A percentile compares a stretch with the other conserved stretches of the same genome.
phyloP scores from a whole-genome alignment of 306 rosid genomes.

The Purshia tridentata region DNA sequence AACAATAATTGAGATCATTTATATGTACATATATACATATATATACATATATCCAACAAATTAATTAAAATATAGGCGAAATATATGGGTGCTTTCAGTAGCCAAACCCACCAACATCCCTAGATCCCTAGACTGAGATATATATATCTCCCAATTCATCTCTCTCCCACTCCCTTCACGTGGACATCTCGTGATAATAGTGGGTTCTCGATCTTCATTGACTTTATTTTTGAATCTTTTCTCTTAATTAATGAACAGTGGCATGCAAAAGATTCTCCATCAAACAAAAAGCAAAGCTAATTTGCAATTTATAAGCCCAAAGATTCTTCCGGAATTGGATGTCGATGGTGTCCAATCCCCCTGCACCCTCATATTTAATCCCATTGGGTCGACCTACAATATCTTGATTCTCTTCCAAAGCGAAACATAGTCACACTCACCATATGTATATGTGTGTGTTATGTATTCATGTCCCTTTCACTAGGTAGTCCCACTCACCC shows the following conservation, averaged over 20 bases:
- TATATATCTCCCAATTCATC: slow-evolving; percentile 12
- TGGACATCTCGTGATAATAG: slow-evolving; percentile 74
- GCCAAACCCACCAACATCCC: slow-evolving; percentile 32
- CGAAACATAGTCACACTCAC: slow-evolving; percentile 34
- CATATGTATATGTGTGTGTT: background rate
- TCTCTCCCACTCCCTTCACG: slow-evolving; percentile 66
- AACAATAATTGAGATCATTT: background rate
- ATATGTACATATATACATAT: no score
- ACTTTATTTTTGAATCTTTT: slow-evolving; percentile 21
- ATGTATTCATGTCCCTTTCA: no score
- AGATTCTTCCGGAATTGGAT: slow-evolving; percentile 38
- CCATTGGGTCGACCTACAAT: slow-evolving; percentile 57
- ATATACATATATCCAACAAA: slow-evolving; percentile 10
- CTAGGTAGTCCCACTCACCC: slow-evolving; percentile 4
- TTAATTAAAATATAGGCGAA: slow-evolving; percentile 16
- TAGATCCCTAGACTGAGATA: slow-evolving; percentile 18
- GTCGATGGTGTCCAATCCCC: slow-evolving; percentile 40
- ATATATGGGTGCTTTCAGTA: slow-evolving; percentile 27
- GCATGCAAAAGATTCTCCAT: slow-evolving; percentile 27
- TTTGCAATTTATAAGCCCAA: slow-evolving; percentile 12
- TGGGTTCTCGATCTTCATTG: slow-evolving; percentile 23
- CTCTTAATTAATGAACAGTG: slow-evolving; percentile 3
- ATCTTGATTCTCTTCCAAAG: slow-evolving; percentile 79
- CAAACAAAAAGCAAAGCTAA: slow-evolving; percentile 16
- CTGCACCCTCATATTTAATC: slow-evolving; percentile 40